Evolutionary conservation across 176 grass and related monocot species (phyloP), one percentile per base, ranked within the genome.

Genomic region (Tillandsia fasciculata): DNA sequence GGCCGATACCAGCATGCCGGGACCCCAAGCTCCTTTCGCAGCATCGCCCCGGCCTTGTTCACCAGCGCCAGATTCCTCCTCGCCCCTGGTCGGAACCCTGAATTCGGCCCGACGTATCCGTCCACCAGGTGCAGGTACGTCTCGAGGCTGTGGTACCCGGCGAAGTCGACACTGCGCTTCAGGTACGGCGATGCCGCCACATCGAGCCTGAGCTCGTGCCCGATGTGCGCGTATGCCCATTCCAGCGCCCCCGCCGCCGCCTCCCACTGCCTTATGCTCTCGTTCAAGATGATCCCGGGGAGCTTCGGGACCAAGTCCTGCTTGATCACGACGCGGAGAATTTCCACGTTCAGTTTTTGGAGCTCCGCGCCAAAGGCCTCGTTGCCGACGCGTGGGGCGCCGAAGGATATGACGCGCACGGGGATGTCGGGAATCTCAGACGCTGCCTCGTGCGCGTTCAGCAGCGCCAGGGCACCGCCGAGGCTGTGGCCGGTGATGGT

Each of bases 401-500:
- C 72, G 28, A 91, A 91, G 28, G 88, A 80, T n/a, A 86, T 78
- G 26, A 91, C 84, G 74, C 52, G 83, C 17, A 81, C 57, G 6
- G 83, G 69, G 14, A 50, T 17, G 48, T 82, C 66, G 26, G 9
- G 73, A n/a, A 48, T 22, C 29, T 49, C 63, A 42, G 75, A 75
- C 1, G 75, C 78, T 11, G 88, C 79, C 64, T 83, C 89, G 50
- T 76, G 73, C 14, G 85, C 82, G 23, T 87, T 54, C 33, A 92
- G 79, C 71, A 83, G 28, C 1, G 89, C 79, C 49, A 87, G 82
- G 12, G 85, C 85, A 52, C 85, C 89, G 51, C 89, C 82, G 27
- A 91, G 85, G 77, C 89, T 87, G 79, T 87, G 89, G 23, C 89
- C 85, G 10, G 89, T 73, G 54, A 79, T 11, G 0, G 79, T 85